Conservation (phyloP, 129 eudicot species). For the Escallonia herrerae region DNA sequence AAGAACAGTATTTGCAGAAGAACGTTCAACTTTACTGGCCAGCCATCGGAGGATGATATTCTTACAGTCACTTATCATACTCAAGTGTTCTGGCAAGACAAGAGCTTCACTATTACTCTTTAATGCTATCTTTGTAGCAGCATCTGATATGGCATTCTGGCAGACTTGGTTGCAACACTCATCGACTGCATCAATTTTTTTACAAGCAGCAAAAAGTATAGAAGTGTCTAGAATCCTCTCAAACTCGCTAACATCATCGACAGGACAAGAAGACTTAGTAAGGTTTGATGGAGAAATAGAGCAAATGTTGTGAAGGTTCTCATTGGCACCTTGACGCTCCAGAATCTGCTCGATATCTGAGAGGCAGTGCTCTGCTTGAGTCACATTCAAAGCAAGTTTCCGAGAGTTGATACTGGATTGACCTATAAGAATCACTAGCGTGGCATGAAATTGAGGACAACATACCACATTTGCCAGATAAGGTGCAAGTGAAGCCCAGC, state of each 20-base stretch:
- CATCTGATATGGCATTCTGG: slow-evolving; percentile 45
- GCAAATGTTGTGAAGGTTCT: slow-evolving; percentile 43
- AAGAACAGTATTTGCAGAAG: slow-evolving; percentile 38
- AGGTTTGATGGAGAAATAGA: slow-evolving; percentile 32
- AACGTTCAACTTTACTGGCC: slow-evolving; percentile 36
- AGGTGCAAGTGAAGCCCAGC: slow-evolving; percentile 60
- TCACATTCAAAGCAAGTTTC: slow-evolving; percentile 23
- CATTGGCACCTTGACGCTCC: slow-evolving; percentile 46
- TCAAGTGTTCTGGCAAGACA: slow-evolving; percentile 6
- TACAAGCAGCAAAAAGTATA: slow-evolving; percentile 28
- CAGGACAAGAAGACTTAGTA: slow-evolving; percentile 47
- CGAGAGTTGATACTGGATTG: slow-evolving; percentile 30
- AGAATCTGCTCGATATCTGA: slow-evolving; percentile 42
- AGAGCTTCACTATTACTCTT: slow-evolving; percentile 10
- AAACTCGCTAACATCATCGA: slow-evolving; percentile 23
- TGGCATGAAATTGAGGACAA: slow-evolving; percentile 66
- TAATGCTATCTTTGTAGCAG: slow-evolving; percentile 36
- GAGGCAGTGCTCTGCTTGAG: slow-evolving; percentile 47
- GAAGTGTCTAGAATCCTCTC: slow-evolving; percentile 34
- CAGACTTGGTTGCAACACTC: slow-evolving; percentile 58
- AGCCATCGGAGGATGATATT: slow-evolving; percentile 47
- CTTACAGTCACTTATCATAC: slow-evolving; percentile 40
- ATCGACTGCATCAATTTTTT: slow-evolving; percentile 32
- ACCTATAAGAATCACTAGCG: slow-evolving; percentile 41
- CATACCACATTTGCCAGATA: slow-evolving; percentile 59